Base-by-base conservation (phyloP, 1,139 yeast species). In the Sugiyamaella japonica region DNA sequence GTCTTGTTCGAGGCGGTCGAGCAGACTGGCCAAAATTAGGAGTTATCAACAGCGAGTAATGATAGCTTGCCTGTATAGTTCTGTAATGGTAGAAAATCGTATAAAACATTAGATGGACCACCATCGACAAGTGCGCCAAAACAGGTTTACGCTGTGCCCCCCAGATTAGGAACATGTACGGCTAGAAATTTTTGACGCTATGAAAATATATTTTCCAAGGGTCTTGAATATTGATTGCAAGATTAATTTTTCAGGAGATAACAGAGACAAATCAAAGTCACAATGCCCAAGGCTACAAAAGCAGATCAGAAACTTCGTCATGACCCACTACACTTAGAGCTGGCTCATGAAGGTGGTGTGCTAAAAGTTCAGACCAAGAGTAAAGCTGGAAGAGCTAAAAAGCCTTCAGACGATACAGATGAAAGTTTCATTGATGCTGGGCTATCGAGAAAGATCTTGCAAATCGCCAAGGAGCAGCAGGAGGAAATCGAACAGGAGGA, bases 401-500 rank as follows among this genome's bases (percentile, higher is more conserved):
- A 51, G 5, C 61, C 63, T 50, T 73, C 75, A 20, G 81, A 81
- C 34, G 76, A 76, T 13, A 75, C 74, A 31, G 83, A 76, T 20
- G 91, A 86, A 55, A 85, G 80, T 44, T 85, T 73, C 63, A 78
- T 93, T 47, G 97, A 91, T 74, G 89, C 97, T 16, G 77, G 83
- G 28, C 77, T 89, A 37, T 88, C 98, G 1, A 80, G 95, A 71
- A 89, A 83, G 73, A 91, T 93, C 70, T 76, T 93, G 61, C 88
- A 86, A 68, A 77, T 93, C 61, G 99, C 98, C 13, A 84, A 81
- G 64, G 93, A 86, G 65, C 99, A 93, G 73, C 97, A 90, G 70
- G 91, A 88, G 47, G 99, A 93, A 69, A 71, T 91, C 31, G 87
- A 80, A 56, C 76, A 72, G 7, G 96, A 72, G 7, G 96, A 89